Base-by-base conservation (phyloP, 352 stramenopile species). In the Globisporangium megalacanthum region DNA sequence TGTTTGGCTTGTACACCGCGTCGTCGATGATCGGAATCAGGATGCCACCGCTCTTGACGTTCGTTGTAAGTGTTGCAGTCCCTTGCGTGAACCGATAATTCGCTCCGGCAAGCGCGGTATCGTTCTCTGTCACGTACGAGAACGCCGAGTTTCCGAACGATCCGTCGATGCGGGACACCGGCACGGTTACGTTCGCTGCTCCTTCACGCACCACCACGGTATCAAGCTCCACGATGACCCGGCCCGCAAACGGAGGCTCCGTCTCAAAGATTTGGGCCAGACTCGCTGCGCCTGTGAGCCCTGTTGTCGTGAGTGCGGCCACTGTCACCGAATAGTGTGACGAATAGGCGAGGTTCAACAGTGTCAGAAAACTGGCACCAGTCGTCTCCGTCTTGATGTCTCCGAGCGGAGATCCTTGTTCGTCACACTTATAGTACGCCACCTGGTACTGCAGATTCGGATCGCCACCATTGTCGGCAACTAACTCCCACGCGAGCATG, bases 391-490 rank as follows among this genome's bases (percentile, higher is more conserved):
- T 29, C 3, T 49, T 8, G 13, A 10, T 69, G 0, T 25, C 3
- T 10, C 56, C 35, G 1, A 74, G 25, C 6, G 54, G 45, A 4
- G 55, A 37, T 3, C 66, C 64, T 7, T 58, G 64, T 3, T 47
- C 62, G 6, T 56, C 68, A 31, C 62, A 74, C 19, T 63, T 58
- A 19, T 71, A 79, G 17, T 73, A 88, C 3, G 41, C 67, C n/a
- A 86, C 60, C 3, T 75, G 46, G 37, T 85, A 88, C 49, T 66
- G 60, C 10, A 86, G 50, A 13, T n/a, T 17, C 0, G 25, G 7
- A 35, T 88, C 78, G 11, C 78, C 78, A 9, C 78, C 78, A 2
- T 59, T 79, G 54, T 86, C 68, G 17, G 60, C 20, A 22, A 82
- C 66, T 0, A 25, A 6, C 13, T 70, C 52, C 78, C 78, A 88